Base-by-base conservation (phyloP, 1,284 basidiomycete genomes). In the Puccinia horiana region DNA sequence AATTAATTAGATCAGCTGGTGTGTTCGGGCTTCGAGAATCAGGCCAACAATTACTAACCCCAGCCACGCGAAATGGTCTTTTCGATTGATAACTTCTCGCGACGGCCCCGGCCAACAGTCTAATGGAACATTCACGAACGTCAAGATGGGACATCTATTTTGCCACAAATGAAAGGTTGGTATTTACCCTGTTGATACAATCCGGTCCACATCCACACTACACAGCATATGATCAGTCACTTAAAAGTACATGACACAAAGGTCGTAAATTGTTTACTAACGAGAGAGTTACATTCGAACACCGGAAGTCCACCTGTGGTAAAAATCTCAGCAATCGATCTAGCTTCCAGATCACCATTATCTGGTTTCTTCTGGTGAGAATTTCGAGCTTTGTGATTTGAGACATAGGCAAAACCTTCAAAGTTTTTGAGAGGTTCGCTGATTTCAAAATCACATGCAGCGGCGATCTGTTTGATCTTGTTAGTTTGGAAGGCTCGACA, bases 51-150 rank as follows among this genome's bases (percentile, higher is more conserved):
- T 18, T 11, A 75, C 80, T 35, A n/a, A 81, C 80, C 80, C 80
- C 80, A 81, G n/a, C 80, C 80, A 42, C 56, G 72, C 3, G 42
- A 49, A 8, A 81, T 37, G 35, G 80, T 81, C 61, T 81, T 81
- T 44, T 75, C 49, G 52, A 81, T 70, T 14, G 69, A 74, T 11
- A 81, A 23, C 37, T 74, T 75, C n/a, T 75, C 80, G 63, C 72
- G 54, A 8, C 80, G 70, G 37, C 80, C 80, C 23, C 80, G 23
- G 1, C 80, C 80, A 37, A 81, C 80, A 26, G 80, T 81, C 80
- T 81, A n/a, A n/a, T n/a, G 37, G n/a, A 40, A 26, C 3, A 37
- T 12, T 54, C 44, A 35, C 23, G 23, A 63, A 32, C 42, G 3
- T 20, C 35, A 32, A 8, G 11, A 42, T n/a, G 23, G 26, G 47